Evolutionary conservation across 352 stramenopile genomes (phyloP).

Genomic region (Pythium monospermum): DNA sequence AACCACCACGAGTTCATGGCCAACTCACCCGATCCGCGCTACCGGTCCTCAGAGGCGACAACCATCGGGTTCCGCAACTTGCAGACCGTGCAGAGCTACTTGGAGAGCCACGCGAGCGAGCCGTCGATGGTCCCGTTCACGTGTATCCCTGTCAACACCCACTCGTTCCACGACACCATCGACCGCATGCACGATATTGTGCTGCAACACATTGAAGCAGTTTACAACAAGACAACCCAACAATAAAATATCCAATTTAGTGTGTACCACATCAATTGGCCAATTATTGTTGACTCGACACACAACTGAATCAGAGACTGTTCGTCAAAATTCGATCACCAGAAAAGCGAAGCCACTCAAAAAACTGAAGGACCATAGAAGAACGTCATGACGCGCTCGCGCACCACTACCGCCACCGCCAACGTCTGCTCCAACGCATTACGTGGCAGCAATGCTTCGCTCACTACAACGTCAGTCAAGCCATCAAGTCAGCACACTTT

Average conservation of each 20-base stretch:
- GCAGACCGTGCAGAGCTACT: slow-evolving; percentile 73
- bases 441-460: too few species aligned
- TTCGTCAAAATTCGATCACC: too few species aligned
- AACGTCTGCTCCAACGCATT: too few species aligned
- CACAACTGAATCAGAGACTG: not conserved
- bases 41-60: slow-evolving; percentile 47
- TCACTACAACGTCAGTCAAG: too few species aligned
- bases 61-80: slow-evolving; percentile 66
- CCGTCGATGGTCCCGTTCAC: slow-evolving; percentile 58
- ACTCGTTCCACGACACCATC: slow-evolving; percentile 85
- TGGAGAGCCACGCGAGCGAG: slow-evolving; percentile 44
- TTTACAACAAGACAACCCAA: slow-evolving; percentile 41
- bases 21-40: slow-evolving; percentile 78
- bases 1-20: slow-evolving; percentile 78
- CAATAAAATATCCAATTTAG: slow-evolving; percentile 9
- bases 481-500: too few species aligned
- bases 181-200: slow-evolving; percentile 84
- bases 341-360: too few species aligned
- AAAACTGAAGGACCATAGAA: too few species aligned
- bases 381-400: too few species aligned
- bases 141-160: slow-evolving; percentile 72
- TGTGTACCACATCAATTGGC: not conserved
- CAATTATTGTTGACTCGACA: not conserved
- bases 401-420: too few species aligned
- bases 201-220: slow-evolving; percentile 77